A percentile compares a stretch with the other conserved stretches of the same genome.
Evolutionary conservation across 1,284 basidiomycete species (phyloP).

Genomic region (Melampsora americana): DNA sequence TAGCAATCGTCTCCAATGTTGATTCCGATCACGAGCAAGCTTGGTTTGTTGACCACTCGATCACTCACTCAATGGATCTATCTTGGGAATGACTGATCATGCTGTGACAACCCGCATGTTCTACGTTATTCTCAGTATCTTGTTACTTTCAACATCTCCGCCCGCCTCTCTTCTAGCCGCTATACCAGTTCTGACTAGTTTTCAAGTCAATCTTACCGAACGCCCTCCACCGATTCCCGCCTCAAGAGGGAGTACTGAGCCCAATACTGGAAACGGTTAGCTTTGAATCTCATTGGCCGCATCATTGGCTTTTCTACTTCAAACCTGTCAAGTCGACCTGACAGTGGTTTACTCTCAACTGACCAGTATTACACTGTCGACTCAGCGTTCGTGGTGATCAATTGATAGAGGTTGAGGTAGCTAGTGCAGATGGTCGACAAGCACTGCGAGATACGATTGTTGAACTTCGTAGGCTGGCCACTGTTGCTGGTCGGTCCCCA

Average conservation of each 20-base stretch:
- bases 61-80: neutral
- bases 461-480: slow-evolving; percentile 33
- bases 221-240: neutral
- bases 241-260: neutral
- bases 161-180: slow-evolving; percentile 28
- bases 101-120: neutral
- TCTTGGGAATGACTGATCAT: neutral
- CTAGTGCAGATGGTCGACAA: slow-evolving; percentile 19
- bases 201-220: slow-evolving; percentile 25
- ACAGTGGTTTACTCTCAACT: neutral
- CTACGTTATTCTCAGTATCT: neutral
- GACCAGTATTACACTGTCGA: slow-evolving; percentile 25
- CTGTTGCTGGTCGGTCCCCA: slow-evolving; percentile 16
- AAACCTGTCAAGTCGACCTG: neutral
- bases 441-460: slow-evolving; percentile 29
- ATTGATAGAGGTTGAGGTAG: slow-evolving; percentile 34
- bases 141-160: slow-evolving; percentile 17
- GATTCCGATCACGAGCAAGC: slow-evolving; percentile 34
- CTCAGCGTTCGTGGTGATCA: slow-evolving; percentile 36
- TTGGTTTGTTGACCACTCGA: slow-evolving; percentile 7
- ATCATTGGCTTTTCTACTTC: neutral
- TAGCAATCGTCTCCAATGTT: slow-evolving; percentile 35
- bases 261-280: slow-evolving; percentile 13
- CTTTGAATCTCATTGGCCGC: slow-evolving; percentile 12
- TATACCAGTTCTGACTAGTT: slow-evolving; percentile 27